Base-by-base conservation (phyloP, 768 basidiomycete species). In the Piloderma croceum region DNA sequence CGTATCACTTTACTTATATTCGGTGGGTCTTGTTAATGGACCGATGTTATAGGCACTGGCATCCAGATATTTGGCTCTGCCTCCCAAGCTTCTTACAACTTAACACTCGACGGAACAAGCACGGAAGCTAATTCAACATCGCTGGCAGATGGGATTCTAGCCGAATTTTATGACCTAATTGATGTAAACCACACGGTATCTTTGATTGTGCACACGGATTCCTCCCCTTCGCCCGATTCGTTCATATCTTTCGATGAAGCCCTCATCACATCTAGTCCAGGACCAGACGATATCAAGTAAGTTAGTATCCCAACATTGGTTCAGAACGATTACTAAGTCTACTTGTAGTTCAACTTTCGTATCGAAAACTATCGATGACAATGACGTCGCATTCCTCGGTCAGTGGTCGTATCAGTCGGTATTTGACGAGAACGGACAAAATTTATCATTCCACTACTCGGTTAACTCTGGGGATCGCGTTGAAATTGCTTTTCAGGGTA, bases 211-310 rank as follows among this genome's bases (percentile, higher is more conserved):
- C 61, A 61, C 38, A 75, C 60, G 46, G 51, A 56, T 36, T 38
- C 55, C 17, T 38, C 53, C 48, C 41, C 43, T 24, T 52, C 61
- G 17, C 51, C 65, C 3, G 38, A 55, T 13, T 60, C 70, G 4
- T 63, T 68, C 45, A 54, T 88, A 10, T 62, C 60, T 17, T 83
- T 88, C 56, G 74, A 81, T 47, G 63, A 66, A 42, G 83, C 79
- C 1, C 52, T 74, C 31, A 62, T 85, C 36, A 68, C 62, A 23
- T 67, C 69, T 13, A 50, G 51, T 41, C 57, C 61, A 22, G 65
- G 64, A 42, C 40, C 51, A 36, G 57, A 44, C 36, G 29, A 35
- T 33, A 31, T 50, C 35, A 65, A 65, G 72, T 75, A 41, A 54
- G 64, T 57, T 34, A 41, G 39, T 27, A 15, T 27, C 41, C 17